phyloP scores from a whole-genome alignment of 2,329 filamentous ascomycete species.

The Colletotrichum ledebouriae region DNA sequence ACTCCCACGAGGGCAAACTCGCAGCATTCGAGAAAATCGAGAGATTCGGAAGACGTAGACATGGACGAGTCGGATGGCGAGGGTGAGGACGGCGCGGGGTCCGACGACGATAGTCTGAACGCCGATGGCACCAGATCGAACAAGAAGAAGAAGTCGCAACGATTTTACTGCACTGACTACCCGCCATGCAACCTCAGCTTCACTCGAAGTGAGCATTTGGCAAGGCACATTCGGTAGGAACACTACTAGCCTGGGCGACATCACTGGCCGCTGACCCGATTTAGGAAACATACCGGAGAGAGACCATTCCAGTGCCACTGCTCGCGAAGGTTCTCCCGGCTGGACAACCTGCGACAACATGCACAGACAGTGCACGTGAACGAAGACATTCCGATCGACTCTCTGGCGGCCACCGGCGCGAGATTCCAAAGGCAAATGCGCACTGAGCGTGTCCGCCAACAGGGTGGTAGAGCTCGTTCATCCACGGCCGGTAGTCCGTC shows the following conservation, averaged over 20 bases:
- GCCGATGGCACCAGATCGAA: constrained; percentile 77
- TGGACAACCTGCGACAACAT: constrained; percentile 96
- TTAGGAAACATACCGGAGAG: constrained; percentile 95
- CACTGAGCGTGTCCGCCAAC: constrained; percentile 84
- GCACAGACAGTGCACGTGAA: constrained; percentile 98
- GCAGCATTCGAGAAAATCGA: constrained; percentile 71
- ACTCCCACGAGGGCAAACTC: constrained; percentile 68
- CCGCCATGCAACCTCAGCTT: constrained; percentile 96
- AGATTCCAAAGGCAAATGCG: constrained; percentile 93
- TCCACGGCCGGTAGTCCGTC: constrained; percentile 82
- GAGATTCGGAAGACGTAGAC: constrained; percentile 77
- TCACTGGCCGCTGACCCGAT: constrained; percentile 17
- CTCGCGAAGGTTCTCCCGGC: constrained; percentile 88
- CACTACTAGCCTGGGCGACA: too few species aligned
- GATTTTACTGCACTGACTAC: constrained; percentile 96
- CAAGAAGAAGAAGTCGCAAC: constrained; percentile 97
- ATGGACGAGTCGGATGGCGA: constrained; percentile 83
- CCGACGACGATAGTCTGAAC: constrained; percentile 75
- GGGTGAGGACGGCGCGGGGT: constrained; percentile 66
- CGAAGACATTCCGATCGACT: constrained; percentile 95
- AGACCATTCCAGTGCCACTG: constrained; percentile 97
- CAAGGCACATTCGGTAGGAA: constrained; percentile 87
- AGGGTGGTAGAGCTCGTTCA: constrained; percentile 79
- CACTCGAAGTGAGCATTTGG: constrained; percentile 94
- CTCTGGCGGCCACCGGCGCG: constrained; percentile 91